Base-by-base conservation (phyloP, 176 grass and related monocot genomes). In the Neostapfia colusana region DNA sequence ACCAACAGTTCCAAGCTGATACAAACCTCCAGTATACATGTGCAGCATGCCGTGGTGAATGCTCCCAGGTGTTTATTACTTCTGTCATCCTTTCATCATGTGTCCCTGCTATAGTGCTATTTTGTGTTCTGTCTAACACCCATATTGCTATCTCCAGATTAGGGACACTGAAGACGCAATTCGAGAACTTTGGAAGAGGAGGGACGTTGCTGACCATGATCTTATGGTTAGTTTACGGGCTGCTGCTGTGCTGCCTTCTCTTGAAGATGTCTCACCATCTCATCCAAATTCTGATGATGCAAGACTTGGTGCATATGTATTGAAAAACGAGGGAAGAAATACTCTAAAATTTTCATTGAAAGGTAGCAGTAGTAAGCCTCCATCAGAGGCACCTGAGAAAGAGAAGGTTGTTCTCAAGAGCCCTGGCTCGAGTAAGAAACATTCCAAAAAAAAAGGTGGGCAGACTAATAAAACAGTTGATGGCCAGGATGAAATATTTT, bases 111-210 rank as follows among this genome's bases (percentile, higher is more conserved):
- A 69, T 72, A 70, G 9, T 44, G 63, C 61, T 68, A 69, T 72
- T 65, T 12, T 54, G 9, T 61, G 6, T 81, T 17, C 39, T 72
- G 65, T 63, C 58, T 87, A 61, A 80, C 46, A 39, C 12, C 20
- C n/a, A 25, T 67, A 55, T 73, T 75, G 55, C 49, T 50, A 61
- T 84, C 42, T 78, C 74, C 81, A 98, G 95, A 90, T 95, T 58
- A 90, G 86, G 77, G 91, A 98, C 80, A 80, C 86, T 70, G 91
- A 98, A 66, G 95, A 98, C 90, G 95, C 95, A 45, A 83, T 98
- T 46, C 74, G 85, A 48, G 95, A 98, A 84, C 91, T 98, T 81
- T 98, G 95, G 95, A 95, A 87, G 76, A 92, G 87, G 70, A 84
- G 87, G 42, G 89, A 98, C 74, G 81, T 81, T 69, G 87, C 80